Conservation (phyloP, 352 stramenopile species). For the Pythium apleroticum region DNA sequence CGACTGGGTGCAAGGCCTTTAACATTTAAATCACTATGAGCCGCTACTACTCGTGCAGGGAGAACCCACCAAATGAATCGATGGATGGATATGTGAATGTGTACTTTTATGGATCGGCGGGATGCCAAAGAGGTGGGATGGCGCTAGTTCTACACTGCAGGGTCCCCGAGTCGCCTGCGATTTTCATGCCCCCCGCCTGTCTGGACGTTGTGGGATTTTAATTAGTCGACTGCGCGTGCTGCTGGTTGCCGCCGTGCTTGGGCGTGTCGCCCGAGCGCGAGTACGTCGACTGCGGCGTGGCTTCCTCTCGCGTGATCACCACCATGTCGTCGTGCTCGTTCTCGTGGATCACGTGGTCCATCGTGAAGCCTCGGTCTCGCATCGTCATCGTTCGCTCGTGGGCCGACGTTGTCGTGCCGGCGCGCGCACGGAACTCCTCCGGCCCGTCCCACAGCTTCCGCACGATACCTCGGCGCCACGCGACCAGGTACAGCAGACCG, state of each 20-base stretch:
- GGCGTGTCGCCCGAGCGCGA: slow-evolving; percentile 19
- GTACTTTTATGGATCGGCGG: background rate
- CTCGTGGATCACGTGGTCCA: slow-evolving; percentile 22
- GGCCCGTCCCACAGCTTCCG: slow-evolving; percentile 90
- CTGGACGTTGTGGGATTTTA: background rate
- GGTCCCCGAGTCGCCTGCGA: slow-evolving; percentile 1
- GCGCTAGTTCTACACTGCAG: background rate
- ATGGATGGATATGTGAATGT: background rate
- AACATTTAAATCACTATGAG: slow-evolving; percentile 17
- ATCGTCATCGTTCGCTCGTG: slow-evolving; percentile 12
- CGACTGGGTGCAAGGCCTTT: slow-evolving; percentile 80
- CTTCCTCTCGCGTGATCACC: slow-evolving; percentile 14
- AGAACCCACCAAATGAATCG: background rate
- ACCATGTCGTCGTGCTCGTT: slow-evolving; percentile 15
- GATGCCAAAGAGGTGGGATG: slow-evolving; percentile 9
- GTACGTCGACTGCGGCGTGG: slow-evolving; percentile 25
- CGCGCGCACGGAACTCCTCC: slow-evolving; percentile 19
- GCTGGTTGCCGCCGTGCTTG: slow-evolving; percentile 9
- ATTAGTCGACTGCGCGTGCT: slow-evolving; percentile 2
- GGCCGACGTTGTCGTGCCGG: background rate
- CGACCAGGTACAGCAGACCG: slow-evolving; percentile 73
- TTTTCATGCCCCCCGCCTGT: background rate
- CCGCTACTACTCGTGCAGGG: background rate
- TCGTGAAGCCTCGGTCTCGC: slow-evolving; percentile 21
- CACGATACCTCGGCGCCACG: slow-evolving; percentile 82